phyloP scores from a whole-genome alignment of 2,329 filamentous ascomycete species.

The Colletotrichum australisinense region DNA sequence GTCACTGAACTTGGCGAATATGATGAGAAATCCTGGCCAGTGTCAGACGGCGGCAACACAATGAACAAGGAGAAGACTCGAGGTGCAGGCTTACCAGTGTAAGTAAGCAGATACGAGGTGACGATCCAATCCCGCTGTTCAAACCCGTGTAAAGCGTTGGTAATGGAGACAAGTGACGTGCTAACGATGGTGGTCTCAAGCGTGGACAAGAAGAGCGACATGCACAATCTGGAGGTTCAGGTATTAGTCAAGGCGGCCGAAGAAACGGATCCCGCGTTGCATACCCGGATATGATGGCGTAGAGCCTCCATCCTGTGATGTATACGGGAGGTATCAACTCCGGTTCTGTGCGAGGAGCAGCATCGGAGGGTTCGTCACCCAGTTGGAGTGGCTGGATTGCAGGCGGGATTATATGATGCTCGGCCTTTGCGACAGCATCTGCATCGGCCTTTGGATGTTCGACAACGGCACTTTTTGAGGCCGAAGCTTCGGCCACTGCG shows the following conservation, averaged over 20 bases:
- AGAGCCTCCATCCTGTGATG: conserved; percentile 18
- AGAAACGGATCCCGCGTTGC: neutral
- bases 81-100: conserved; percentile 49
- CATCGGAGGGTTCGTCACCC: neutral
- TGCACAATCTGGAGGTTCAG: neutral
- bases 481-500: neutral
- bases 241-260: neutral
- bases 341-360: neutral
- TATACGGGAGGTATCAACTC: neutral
- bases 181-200: conserved; percentile 62
- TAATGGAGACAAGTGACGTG: conserved; percentile 59
- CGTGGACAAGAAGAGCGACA: conserved; percentile 53
- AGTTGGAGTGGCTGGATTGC: neutral
- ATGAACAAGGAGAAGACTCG: neutral
- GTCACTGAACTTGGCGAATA: conserved; percentile 57
- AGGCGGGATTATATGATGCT: neutral
- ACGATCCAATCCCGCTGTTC: conserved; percentile 55
- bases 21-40: conserved; percentile 50
- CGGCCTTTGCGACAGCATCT: conserved; percentile 7
- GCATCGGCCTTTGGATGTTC: conserved; percentile 12
- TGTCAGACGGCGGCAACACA: neutral
- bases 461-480: neutral
- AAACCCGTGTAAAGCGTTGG: conserved; percentile 49
- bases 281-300: conserved; percentile 8
- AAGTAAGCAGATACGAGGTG: conserved; percentile 60